Evolutionary conservation across 768 basidiomycete species (phyloP).

Genomic region (Xanthoconium stramineum): DNA sequence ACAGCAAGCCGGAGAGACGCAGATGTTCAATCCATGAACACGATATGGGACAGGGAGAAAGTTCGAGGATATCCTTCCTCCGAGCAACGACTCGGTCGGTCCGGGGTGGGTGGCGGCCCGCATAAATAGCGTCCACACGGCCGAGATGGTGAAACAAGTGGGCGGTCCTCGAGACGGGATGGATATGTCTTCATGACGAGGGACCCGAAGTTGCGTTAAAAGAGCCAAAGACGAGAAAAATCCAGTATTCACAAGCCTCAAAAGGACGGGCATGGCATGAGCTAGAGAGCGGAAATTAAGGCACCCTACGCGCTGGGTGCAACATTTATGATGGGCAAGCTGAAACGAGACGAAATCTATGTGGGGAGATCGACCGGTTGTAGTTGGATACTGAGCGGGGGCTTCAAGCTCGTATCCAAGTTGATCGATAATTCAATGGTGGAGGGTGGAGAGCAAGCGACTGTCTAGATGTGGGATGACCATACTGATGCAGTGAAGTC

Average conservation of each 20-base stretch:
- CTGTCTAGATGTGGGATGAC: conserved; percentile 41
- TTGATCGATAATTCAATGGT: conserved; percentile 43
- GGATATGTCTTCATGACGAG: conserved; percentile 55
- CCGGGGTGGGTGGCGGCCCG: conserved; percentile 16
- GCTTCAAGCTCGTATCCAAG: conserved; percentile 49
- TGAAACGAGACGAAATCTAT: conserved; percentile 29
- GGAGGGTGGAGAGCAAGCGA: conserved; percentile 42
- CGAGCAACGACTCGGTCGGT: conserved; percentile 25
- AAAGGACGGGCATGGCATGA: conserved; percentile 32
- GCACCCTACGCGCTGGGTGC: conserved; percentile 33
- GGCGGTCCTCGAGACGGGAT: conserved; percentile 54
- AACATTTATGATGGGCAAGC: conserved; percentile 27
- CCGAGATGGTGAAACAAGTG: conserved; percentile 28
- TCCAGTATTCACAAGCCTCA: conserved; percentile 37
- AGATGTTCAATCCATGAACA: conserved; percentile 39
- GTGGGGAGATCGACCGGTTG: conserved; percentile 9
- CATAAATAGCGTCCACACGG: conserved; percentile 33
- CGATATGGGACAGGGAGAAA: conserved; percentile 25
- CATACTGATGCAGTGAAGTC: conserved; percentile 40
- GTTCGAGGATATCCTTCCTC: conserved; percentile 33
- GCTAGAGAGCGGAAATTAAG: conserved; percentile 41
- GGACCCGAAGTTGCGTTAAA: conserved; percentile 26
- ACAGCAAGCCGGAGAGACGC: conserved; percentile 24
- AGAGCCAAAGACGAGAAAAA: conserved; percentile 22
- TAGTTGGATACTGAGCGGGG: conserved; percentile 1